Evolutionary conservation across 2,329 filamentous ascomycete species (phyloP).

Genomic region (Penicillium sclerotigenum): DNA sequence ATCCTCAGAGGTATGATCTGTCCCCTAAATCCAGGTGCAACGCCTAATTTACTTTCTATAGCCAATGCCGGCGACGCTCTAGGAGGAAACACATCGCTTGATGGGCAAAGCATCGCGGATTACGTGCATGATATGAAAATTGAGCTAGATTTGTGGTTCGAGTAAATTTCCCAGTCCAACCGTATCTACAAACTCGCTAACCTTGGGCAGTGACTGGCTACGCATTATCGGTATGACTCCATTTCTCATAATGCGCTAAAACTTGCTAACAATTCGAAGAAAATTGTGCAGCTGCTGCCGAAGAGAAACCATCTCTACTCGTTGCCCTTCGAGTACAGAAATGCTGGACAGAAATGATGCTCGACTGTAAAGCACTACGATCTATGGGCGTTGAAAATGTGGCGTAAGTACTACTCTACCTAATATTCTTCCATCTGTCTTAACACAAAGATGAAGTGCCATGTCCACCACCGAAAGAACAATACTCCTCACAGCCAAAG

Average conservation of each 20-base stretch:
- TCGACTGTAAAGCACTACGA: constrained; percentile 51
- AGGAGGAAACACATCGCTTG: constrained; percentile 21
- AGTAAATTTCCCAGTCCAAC: constrained; percentile 22
- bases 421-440: neutral
- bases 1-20: constrained; percentile 34
- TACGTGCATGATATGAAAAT: constrained; percentile 47
- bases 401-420: constrained; percentile 27
- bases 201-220: constrained; percentile 31
- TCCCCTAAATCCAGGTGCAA: neutral
- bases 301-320: constrained; percentile 40
- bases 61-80: constrained; percentile 41
- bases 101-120: constrained; percentile 39
- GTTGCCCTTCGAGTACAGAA: constrained; percentile 52
- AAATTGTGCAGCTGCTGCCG: constrained; percentile 25
- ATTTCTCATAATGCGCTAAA: too few species aligned
- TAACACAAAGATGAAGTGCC: constrained; percentile 24
- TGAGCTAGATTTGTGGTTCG: constrained; percentile 51
- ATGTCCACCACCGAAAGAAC: constrained; percentile 51
- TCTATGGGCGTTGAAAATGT: constrained; percentile 51
- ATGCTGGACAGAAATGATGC: constrained; percentile 54
- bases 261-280: constrained; percentile 17
- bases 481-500: constrained; percentile 51
- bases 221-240: constrained; percentile 33
- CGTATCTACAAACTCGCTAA: constrained; percentile 1
- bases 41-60: constrained; percentile 9